Evolutionary conservation across 768 basidiomycete species (phyloP).

Genomic region (Postia placenta): DNA sequence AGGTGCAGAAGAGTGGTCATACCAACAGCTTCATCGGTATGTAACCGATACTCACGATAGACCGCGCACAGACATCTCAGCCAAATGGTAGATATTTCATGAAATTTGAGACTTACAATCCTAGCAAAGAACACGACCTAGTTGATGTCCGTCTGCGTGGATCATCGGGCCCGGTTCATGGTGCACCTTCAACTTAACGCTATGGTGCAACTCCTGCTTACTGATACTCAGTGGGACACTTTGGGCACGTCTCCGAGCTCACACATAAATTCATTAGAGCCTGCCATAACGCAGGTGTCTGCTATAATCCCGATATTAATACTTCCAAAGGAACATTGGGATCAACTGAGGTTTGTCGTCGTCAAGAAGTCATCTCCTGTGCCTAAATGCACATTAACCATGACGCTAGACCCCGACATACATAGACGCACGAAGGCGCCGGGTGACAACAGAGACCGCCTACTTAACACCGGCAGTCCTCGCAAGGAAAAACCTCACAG

Average conservation of each 20-base stretch:
- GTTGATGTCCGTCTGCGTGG: slow-evolving; percentile 46
- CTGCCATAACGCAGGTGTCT: slow-evolving; percentile 45
- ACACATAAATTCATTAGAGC: slow-evolving; percentile 52
- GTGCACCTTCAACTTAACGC: too few species aligned
- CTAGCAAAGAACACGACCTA: slow-evolving; percentile 41
- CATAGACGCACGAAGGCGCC: slow-evolving; percentile 41
- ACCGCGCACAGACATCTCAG: too few species aligned
- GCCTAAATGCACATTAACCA: not conserved
- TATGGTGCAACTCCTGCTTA: too few species aligned
- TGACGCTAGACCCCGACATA: slow-evolving; percentile 49
- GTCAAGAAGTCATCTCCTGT: too few species aligned
- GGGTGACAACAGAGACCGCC: slow-evolving; percentile 59
- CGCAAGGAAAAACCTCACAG: slow-evolving; percentile 56
- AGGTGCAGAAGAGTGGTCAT: slow-evolving; percentile 56
- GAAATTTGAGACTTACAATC: slow-evolving; percentile 59
- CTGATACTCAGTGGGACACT: slow-evolving; percentile 44
- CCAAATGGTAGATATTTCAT: slow-evolving; percentile 51
- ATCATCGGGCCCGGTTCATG: slow-evolving; percentile 45
- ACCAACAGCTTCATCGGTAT: slow-evolving; percentile 46
- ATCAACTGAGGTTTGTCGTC: slow-evolving; percentile 53
- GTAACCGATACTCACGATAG: too few species aligned
- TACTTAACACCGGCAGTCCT: slow-evolving; percentile 65
- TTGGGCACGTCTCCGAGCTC: slow-evolving; percentile 39
- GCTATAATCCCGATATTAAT: slow-evolving; percentile 50
- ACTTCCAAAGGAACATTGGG: slow-evolving; percentile 52